Base-by-base conservation (phyloP, 306 rosid species). In the Rubus idaeus region DNA sequence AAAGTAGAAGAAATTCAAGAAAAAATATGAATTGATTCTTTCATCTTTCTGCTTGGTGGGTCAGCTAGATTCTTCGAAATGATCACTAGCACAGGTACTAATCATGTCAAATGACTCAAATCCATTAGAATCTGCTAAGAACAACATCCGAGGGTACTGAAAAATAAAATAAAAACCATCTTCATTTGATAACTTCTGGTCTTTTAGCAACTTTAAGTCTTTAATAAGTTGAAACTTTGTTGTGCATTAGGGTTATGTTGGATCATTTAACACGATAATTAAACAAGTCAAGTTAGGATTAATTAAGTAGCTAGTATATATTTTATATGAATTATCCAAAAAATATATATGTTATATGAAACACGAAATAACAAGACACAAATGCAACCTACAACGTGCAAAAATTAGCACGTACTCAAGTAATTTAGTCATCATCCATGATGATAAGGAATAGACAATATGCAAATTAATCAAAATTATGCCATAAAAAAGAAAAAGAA, bases 1-100 rank as follows among this genome's bases (percentile, higher is more conserved):
- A 37, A 37, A 14, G 68, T 62, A 57, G 5, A 14, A n/a, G n/a
- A 30, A 61, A 11, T 5, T 20, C 1, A 6, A 40, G 6, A 75
- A 75, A 75, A 75, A 30, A 35, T 46, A n/a, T n/a, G 71, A 30
- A 8, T 35, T 20, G 65, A 51, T 13, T 55, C 72, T 8, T 13
- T 47, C n/a, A 17, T 37, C 65, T 50, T 64, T 75, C 73, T 39
- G 79, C 79, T 65, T 8, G 64, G 73, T 76, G 65, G 73, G 65
- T 65, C 73, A 2, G 49, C 10, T 5, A 64, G 72, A 75, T 50
- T 30, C 39, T 20, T 39, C 23, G 71, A 20, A 64, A 35, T 75
- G 60, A 73, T 57, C 23, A 42, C 10, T 41, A 72, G 42, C 35
- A 57, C 42, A 42, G 41, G 67, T 9, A 9, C 42, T 21, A 4